These are phyloP conservation scores for Hypericum perforatum DNA, from an alignment of 345 rosid genomes.

Conservation along the genomic window DNA sequence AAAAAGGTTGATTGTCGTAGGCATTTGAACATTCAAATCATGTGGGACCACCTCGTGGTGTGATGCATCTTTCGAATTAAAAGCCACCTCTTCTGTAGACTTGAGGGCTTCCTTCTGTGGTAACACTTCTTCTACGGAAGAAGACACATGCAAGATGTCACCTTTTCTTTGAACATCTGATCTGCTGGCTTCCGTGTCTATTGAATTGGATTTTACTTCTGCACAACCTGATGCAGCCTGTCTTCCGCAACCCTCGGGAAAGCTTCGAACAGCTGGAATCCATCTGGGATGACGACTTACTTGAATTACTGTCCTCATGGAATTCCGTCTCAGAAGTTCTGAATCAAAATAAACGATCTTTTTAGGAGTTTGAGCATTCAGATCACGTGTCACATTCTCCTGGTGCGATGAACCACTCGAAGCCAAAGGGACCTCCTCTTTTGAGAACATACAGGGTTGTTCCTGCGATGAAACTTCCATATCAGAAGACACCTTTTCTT, in stretches of 20 bases:
- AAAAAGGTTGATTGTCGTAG: not conserved
- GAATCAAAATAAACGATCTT: not conserved
- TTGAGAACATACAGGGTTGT: too few relatives aligned
- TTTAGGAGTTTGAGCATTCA: too few relatives aligned
- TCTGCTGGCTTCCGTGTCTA: not conserved
- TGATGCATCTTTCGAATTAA: not conserved
- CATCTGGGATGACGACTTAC: slow-evolving; percentile 2
- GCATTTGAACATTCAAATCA: not conserved
- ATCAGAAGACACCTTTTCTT: too few relatives aligned
- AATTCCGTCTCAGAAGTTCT: not conserved
- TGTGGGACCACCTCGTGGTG: not conserved
- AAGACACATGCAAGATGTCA: too few relatives aligned
- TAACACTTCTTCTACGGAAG: too few relatives aligned
- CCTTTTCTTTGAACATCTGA: too few relatives aligned
- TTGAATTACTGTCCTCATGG: slow-evolving; percentile 2
- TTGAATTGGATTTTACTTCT: not conserved
- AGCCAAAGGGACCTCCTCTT: too few relatives aligned
- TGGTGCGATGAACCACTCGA: too few relatives aligned
- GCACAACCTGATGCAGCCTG: not conserved
- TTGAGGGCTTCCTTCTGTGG: too few relatives aligned
- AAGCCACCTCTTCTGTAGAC: not conserved
- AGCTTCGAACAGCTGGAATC: slow-evolving; percentile 10
- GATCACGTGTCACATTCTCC: too few relatives aligned
- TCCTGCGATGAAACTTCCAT: too few relatives aligned
- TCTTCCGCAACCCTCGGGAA: slow-evolving; percentile 16